Base-by-base conservation (phyloP, 768 basidiomycete species). In the Gelatoporia subvermispora region DNA sequence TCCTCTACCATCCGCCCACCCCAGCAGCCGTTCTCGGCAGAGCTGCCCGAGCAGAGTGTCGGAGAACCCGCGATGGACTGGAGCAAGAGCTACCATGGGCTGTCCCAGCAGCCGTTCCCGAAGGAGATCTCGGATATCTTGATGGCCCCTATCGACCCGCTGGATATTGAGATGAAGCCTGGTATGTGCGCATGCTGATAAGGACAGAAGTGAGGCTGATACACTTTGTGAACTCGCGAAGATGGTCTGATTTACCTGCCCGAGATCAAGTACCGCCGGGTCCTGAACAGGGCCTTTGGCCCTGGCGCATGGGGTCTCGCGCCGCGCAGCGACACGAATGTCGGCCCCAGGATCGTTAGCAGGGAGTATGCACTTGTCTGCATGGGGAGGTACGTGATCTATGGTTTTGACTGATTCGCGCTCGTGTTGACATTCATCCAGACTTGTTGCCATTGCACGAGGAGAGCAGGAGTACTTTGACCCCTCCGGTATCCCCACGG, bases 381-480 rank as follows among this genome's bases (percentile, higher is more conserved):
- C 60, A 77, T 92, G 28, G 95, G 95, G 44, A 70, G 94, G 92
- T 92, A 22, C 37, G 85, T 68, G n/a, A 23, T 18, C n/a, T n/a
- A n/a, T 8, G 16, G 37, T 11, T 34, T 20, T 41, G 36, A 20
- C 21, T 17, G 21, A 35, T 45, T 41, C 13, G 41, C 28, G 40
- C 39, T 25, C 22, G 40, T 45, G 24, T 43, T 16, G 13, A 44
- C 24, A 21, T 2, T 23, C 18, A 42, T 9, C 22, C 48, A 95
- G 94, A 47, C 72, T 98, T 16, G 92, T 97, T 2, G 88, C 80
- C 8, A 83, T 97, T 53, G 88, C 95, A 3, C 77, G 94, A 43
- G 95, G 95, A 24, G 95, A 98, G 69, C 93, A 97, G 57, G 92
- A 96, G 57, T 97, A 93, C 67, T 98, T 97, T 58, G 93, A 94